Evolutionary conservation across 1,284 basidiomycete species (phyloP).

Genomic region (Xanthoconium separans): DNA sequence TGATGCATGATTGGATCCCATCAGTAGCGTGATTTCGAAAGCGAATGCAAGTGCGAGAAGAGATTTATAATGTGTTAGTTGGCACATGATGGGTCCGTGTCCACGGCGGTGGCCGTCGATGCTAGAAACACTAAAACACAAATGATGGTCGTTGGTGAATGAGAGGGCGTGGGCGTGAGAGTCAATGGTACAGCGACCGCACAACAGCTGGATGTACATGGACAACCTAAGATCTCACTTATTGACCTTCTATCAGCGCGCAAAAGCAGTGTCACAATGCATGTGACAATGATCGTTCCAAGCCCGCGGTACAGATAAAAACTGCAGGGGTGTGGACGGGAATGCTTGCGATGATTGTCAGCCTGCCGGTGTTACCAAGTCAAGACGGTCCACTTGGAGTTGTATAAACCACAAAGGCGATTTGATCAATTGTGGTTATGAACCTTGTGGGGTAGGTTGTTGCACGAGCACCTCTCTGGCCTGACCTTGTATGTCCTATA

Average conservation of each 20-base stretch:
- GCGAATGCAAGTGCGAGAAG: slow-evolving; percentile 18
- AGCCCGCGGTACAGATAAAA: slow-evolving; percentile 9
- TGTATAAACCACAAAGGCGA: slow-evolving; percentile 1
- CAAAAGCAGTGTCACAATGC: slow-evolving; percentile 10
- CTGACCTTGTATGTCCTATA: slow-evolving; percentile 41
- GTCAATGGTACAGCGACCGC: slow-evolving; percentile 21
- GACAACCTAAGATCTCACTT: slow-evolving; percentile 13
- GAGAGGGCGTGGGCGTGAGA: slow-evolving; percentile 16
- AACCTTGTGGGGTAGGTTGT: slow-evolving; percentile 48
- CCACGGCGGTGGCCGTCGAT: slow-evolving; percentile 13
- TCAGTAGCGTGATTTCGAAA: slow-evolving; percentile 25
- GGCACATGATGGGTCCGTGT: slow-evolving; percentile 11
- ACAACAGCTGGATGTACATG: slow-evolving; percentile 28
- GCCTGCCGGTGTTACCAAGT: slow-evolving; percentile 7
- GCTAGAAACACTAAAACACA: slow-evolving; percentile 25
- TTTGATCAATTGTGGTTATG: slow-evolving; percentile 23
- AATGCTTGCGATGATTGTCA: slow-evolving; percentile 3
- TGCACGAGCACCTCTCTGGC: slow-evolving; percentile 42
- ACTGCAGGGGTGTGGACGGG: slow-evolving; percentile 8
- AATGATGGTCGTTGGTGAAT: slow-evolving; percentile 23
- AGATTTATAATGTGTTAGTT: slow-evolving; percentile 11
- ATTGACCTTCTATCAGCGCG: slow-evolving; percentile 13
- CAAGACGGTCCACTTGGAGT: slow-evolving; percentile 10
- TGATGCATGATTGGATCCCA: slow-evolving; percentile 28
- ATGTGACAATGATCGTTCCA: slow-evolving; percentile 4